Conservation (phyloP, 768 basidiomycete species). For the Naganishia vaughanmartiniae region DNA sequence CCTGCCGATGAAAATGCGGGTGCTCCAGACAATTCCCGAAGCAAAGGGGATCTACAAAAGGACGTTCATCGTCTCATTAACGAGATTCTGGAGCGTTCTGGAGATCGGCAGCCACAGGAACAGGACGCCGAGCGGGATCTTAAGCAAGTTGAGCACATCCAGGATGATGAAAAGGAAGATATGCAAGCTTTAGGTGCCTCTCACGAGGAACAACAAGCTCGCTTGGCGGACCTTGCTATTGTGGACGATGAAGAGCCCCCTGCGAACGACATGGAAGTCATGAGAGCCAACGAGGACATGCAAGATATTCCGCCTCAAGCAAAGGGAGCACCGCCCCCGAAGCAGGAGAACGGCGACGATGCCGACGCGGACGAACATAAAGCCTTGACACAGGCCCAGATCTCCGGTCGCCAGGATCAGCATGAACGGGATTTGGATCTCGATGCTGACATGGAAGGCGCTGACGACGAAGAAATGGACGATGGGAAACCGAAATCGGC, state of each 20-base stretch:
- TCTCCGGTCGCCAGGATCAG: conserved; percentile 32
- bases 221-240: conserved; percentile 75
- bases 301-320: conserved; percentile 30
- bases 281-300: conserved; percentile 33
- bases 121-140: conserved; percentile 39
- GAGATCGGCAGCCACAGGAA: conserved; percentile 33
- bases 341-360: conserved; percentile 21
- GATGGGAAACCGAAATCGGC: conserved; percentile 62
- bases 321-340: conserved; percentile 21
- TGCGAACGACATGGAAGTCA: conserved; percentile 39
- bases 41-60: conserved; percentile 68
- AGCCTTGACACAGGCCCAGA: conserved; percentile 52
- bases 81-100: conserved; percentile 60
- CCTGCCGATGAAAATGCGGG: conserved; percentile 1
- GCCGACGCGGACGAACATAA: conserved; percentile 44
- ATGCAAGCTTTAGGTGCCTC: conserved; percentile 90
- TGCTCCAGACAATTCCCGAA: conserved; percentile 7
- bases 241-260: conserved; percentile 59
- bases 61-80: conserved; percentile 80
- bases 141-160: conserved; percentile 68
- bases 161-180: conserved; percentile 56
- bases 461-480: conserved; percentile 43
- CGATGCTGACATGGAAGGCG: conserved; percentile 23
- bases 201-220: conserved; percentile 75
- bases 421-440: conserved; percentile 10